These are phyloP conservation scores for Heracleum sosnowskyi DNA, from an alignment of 129 eudicot species.

Conservation along the genomic window DNA sequence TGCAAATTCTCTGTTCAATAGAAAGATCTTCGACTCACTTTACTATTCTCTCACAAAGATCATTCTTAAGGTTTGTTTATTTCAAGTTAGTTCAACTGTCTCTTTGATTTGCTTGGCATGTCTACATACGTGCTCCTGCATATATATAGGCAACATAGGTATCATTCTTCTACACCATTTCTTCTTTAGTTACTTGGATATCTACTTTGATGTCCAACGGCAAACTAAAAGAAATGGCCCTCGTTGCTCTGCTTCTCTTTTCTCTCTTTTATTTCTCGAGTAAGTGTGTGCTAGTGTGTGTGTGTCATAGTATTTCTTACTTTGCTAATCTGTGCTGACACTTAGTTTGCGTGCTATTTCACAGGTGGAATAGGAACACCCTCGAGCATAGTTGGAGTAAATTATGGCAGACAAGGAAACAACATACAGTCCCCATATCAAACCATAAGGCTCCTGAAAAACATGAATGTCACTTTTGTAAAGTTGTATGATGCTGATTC, in stretches of 20 bases:
- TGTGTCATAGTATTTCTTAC: not conserved
- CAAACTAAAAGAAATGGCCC: constrained; percentile 14
- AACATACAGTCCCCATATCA: constrained; percentile 53
- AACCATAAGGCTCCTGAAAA: constrained; percentile 31
- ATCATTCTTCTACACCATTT: not conserved
- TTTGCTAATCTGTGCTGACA: not conserved
- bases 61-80: not conserved
- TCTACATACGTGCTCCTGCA: not conserved
- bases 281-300: constrained; percentile 20
- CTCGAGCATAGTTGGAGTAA: constrained; percentile 40
- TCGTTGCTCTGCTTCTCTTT: constrained; percentile 28
- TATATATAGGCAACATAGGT: not conserved
- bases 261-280: constrained; percentile 35
- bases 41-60: constrained; percentile 11
- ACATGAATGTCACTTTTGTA: constrained; percentile 34
- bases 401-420: constrained; percentile 63
- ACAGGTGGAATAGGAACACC: constrained; percentile 11
- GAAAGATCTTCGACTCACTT: not conserved
- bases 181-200: not conserved
- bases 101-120: not conserved
- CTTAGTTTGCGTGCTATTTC: not conserved
- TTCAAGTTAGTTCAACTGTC: constrained; percentile 4
- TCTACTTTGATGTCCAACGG: not conserved
- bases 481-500: constrained; percentile 60
- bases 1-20: not conserved